Base-by-base conservation (phyloP, 805 yeast genomes). In the Lachancea sp. region DNA sequence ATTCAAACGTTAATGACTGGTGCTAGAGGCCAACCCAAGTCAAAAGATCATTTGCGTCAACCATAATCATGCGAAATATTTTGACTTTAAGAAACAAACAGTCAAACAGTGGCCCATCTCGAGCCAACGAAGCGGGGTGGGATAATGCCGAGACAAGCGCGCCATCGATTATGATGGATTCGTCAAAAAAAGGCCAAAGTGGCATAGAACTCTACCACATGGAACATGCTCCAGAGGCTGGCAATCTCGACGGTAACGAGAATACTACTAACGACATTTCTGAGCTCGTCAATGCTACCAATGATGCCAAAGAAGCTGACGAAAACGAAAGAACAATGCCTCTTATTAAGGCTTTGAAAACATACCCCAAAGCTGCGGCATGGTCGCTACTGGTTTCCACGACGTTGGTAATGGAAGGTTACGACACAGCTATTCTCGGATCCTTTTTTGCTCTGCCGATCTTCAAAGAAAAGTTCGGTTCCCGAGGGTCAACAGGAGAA, bases 361-460 rank as follows among this genome's bases (percentile, higher is more conserved):
- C 63, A 18, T 71, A 72, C 53, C 76, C 75, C 12, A 65, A 60
- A 45, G 77, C 78, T 13, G 68, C 68, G 30, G 51, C 67, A 48
- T 75, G 79, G 79, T 69, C 77, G 2, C 48, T 71, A 20, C 57
- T 73, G 33, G 58, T 74, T 39, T 65, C 75, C 7, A 51, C 70
- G 8, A 69, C 74, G 22, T 62, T 74, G 45, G 55, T 74, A 41
- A 73, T 73, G 77, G 75, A 70, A 46, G 79, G 78, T 26, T 74
- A 71, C 58, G 78, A 74, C 51, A 60, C 66, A 25, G 65, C 62
- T 43, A 57, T 75, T 41, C 60, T 74, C 42, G 52, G 58, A 30
- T 62, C 74, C 3, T 69, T 75, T n/a, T 74, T 62, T 57, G 76
- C 71, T 4, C 64, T 71, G 56, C 75, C 75, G 2, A 66, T 72